Conservation (phyloP, 202 grass and related monocot species). For the Brachypodium distachyon region DNA sequence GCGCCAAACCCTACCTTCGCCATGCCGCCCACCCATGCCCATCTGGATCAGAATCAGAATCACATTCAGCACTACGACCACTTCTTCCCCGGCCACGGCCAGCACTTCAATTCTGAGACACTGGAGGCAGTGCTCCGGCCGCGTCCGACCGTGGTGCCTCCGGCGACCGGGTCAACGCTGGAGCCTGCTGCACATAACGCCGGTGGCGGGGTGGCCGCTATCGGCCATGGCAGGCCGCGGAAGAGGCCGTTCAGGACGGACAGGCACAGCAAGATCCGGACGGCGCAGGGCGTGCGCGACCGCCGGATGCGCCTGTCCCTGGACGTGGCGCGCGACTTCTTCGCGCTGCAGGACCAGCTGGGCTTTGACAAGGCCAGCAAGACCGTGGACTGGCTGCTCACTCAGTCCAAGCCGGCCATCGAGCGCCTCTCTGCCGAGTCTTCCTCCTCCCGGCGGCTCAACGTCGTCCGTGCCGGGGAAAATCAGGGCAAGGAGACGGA, state of each 20-base stretch:
- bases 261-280: conserved; percentile 92
- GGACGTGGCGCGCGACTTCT: conserved; percentile 74
- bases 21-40: neutral
- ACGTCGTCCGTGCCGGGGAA: neutral
- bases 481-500: neutral
- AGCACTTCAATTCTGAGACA: conserved; percentile 36
- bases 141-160: neutral
- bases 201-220: no score
- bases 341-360: conserved; percentile 71
- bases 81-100: conserved; percentile 30
- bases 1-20: conserved; percentile 26
- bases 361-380: conserved; percentile 95
- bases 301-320: conserved; percentile 81
- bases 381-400: conserved; percentile 91
- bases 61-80: conserved; percentile 23
- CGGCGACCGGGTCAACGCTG: no score
- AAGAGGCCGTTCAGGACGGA: conserved; percentile 63
- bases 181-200: no score
- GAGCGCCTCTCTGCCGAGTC: conserved; percentile 30
- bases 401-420: conserved; percentile 73
- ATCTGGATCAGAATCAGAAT: conserved; percentile 37
- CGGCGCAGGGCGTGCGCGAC: conserved; percentile 73
- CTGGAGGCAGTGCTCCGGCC: conserved; percentile 49
- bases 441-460: neutral
- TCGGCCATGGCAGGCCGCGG: neutral